phyloP scores from a whole-genome alignment of 106 monocot genomes.

The Posidonia australis region DNA sequence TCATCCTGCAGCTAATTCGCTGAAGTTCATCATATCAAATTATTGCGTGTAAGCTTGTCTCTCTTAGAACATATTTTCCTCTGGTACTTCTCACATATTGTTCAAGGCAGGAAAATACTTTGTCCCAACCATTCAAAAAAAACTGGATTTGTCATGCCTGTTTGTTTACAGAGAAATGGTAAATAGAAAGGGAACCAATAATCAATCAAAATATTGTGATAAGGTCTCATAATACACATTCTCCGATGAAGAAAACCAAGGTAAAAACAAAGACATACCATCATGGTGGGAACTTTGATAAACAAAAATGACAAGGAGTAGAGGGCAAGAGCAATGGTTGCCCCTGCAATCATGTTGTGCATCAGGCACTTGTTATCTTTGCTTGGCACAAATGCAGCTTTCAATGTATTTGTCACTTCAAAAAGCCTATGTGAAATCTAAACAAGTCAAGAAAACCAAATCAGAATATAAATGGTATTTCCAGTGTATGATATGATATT shows the following conservation, averaged over 20 bases:
- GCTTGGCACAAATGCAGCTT: constrained; percentile 48
- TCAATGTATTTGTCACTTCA: constrained; percentile 71
- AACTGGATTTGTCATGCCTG: not conserved
- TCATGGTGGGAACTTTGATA: constrained; percentile 30
- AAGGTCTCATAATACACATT: too few species aligned
- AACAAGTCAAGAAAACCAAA: not conserved
- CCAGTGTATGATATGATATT: too few species aligned
- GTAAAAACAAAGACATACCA: constrained; percentile 16
- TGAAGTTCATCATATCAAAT: too few species aligned
- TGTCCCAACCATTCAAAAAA: too few species aligned
- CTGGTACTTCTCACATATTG: too few species aligned
- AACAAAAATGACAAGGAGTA: constrained; percentile 46
- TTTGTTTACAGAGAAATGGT: not conserved
- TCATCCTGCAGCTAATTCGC: too few species aligned
- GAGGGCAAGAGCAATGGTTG: constrained; percentile 16
- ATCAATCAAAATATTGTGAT: too few species aligned
- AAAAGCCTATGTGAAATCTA: constrained; percentile 86
- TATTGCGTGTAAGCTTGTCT: too few species aligned
- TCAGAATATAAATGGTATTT: not conserved
- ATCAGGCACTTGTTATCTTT: constrained; percentile 40
- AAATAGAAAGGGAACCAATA: too few species aligned
- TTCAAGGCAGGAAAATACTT: too few species aligned
- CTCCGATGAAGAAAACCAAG: too few species aligned
- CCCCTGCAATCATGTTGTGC: constrained; percentile 31
- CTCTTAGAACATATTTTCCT: too few species aligned